phyloP scores from a whole-genome alignment of 805 yeast genomes.

The Kodamaea fukazawae region DNA sequence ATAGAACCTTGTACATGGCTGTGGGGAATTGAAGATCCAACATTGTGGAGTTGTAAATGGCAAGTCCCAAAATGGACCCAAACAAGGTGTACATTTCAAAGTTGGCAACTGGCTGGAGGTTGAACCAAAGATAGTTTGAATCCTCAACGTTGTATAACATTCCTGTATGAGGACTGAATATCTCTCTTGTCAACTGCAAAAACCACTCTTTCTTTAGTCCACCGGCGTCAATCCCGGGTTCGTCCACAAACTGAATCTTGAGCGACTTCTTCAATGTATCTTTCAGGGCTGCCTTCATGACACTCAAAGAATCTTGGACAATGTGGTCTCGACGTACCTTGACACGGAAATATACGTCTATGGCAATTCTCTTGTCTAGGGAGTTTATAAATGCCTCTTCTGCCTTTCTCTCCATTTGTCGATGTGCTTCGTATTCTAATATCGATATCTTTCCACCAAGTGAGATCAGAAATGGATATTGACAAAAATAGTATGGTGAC shows the following conservation, averaged over 20 bases:
- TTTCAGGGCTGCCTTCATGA: constrained; percentile 49
- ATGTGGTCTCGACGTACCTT: constrained; percentile 65
- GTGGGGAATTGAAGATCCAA: constrained; percentile 76
- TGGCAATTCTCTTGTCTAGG: constrained; percentile 54
- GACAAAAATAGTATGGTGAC: constrained; percentile 61
- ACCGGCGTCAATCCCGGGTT: constrained; percentile 95
- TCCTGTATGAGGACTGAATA: constrained; percentile 68
- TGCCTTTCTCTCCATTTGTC: constrained; percentile 81
- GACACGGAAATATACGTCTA: constrained; percentile 68
- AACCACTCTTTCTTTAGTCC: constrained; percentile 96
- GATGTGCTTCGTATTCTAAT: constrained; percentile 75
- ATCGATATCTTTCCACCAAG: constrained; percentile 80
- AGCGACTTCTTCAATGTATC: constrained; percentile 69
- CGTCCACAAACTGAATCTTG: constrained; percentile 76
- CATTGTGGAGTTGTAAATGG: constrained; percentile 86
- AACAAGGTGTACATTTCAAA: constrained; percentile 66
- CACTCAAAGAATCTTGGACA: constrained; percentile 70
- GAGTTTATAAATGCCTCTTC: constrained; percentile 86
- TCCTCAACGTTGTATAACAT: constrained; percentile 66
- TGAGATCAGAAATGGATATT: constrained; percentile 77
- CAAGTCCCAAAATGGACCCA: constrained; percentile 86
- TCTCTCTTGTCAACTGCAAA: constrained; percentile 60
- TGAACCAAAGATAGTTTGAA: constrained; percentile 76
- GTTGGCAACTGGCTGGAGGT: constrained; percentile 42
- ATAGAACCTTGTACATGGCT: constrained; percentile 71